Percentiles rank a stretch among this genome's conserved stretches.
Evolutionary conservation across 192 early-diverging fungal species (phyloP).

Genomic region (Coemansia sp.): DNA sequence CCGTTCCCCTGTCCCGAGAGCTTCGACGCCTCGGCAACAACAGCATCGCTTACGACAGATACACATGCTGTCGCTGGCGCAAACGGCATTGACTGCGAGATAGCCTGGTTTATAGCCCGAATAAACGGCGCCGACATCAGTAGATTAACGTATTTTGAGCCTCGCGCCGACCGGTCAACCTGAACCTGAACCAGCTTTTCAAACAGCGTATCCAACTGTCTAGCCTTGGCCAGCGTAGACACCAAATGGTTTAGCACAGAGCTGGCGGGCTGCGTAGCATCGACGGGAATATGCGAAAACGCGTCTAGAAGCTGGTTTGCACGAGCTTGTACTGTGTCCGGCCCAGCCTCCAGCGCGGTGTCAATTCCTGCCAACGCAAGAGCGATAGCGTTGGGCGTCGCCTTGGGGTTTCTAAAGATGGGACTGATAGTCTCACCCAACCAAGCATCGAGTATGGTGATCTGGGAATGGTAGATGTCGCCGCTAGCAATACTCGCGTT

Average conservation of each 20-base stretch:
- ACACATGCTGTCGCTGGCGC: constrained; percentile 23
- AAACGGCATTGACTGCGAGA: constrained; percentile 50
- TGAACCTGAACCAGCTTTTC: constrained; percentile 13
- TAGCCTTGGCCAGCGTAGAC: constrained; percentile 26
- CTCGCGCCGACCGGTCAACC: background rate
- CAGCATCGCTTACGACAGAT: constrained; percentile 14
- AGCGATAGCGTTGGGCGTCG: constrained; percentile 1
- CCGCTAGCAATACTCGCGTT: constrained; percentile 13
- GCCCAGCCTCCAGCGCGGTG: constrained; percentile 38
- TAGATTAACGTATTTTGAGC: constrained; percentile 15
- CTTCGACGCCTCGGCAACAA: constrained; percentile 10
- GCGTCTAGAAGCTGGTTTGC: constrained; percentile 20
- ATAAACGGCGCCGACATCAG: constrained; percentile 26
- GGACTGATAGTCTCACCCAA: constrained; percentile 17
- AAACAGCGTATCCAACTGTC: constrained; percentile 38
- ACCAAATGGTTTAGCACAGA: constrained; percentile 24
- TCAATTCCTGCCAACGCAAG: constrained; percentile 26
- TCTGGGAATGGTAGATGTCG: constrained; percentile 27
- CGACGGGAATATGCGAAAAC: constrained; percentile 20
- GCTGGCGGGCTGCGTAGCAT: background rate
- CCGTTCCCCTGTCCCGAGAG: background rate
- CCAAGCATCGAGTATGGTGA: constrained; percentile 27
- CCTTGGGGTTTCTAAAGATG: constrained; percentile 8
- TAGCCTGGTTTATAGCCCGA: constrained; percentile 14
- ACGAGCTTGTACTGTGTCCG: constrained; percentile 27